Conservation (phyloP, 192 early-diverging fungal species). For the Coemansia sp. region DNA sequence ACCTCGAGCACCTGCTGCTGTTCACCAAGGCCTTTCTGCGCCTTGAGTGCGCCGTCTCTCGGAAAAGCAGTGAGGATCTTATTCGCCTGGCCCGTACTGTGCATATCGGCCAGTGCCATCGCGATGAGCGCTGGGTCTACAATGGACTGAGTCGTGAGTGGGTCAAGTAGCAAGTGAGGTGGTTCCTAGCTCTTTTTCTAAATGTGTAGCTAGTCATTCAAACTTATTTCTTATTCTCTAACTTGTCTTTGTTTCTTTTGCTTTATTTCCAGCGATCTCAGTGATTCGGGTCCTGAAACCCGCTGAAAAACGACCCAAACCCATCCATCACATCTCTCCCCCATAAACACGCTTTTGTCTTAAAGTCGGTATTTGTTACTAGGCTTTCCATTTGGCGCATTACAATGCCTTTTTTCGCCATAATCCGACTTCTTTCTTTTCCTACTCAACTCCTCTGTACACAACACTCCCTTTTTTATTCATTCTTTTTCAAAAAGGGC, state of each 20-base stretch:
- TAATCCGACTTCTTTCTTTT: neutral
- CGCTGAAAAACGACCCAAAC: neutral
- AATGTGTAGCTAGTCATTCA: no score
- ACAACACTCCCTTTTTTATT: neutral
- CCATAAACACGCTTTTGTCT: neutral
- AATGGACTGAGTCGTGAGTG: no score
- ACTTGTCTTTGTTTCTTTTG: no score
- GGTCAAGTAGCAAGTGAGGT: no score
- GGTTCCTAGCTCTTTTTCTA: neutral
- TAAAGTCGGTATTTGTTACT: neutral
- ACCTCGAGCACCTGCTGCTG: conserved; percentile 20
- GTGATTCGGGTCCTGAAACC: neutral
- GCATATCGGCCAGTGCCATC: conserved; percentile 21
- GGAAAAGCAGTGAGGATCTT: conserved; percentile 12
- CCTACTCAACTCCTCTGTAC: neutral
- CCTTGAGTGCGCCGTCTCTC: conserved; percentile 1
- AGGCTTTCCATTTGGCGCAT: no score
- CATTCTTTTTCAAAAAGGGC: no score
- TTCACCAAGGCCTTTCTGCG: conserved; percentile 15
- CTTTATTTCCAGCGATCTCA: no score
- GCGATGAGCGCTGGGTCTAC: neutral
- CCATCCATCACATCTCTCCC: neutral
- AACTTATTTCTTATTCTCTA: no score
- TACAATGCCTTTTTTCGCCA: no score
- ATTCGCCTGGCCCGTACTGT: neutral